Base-by-base conservation (phyloP, 352 stramenopile genomes). In the Globisporangium emineosum region DNA sequence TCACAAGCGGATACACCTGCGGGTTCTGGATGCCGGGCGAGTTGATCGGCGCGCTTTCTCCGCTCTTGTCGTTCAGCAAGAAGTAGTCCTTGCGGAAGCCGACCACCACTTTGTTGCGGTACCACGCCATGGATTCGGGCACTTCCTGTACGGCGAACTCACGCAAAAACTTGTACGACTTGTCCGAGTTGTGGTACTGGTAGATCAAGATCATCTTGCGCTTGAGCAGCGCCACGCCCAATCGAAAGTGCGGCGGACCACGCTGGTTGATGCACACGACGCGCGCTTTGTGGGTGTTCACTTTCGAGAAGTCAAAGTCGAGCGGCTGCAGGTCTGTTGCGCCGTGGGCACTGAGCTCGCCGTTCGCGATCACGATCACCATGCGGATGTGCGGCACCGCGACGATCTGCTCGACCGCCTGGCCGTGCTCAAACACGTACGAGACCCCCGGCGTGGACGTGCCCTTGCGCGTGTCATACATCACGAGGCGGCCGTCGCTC, bases 401-500 rank as follows among this genome's bases (percentile, higher is more conserved):
- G 25, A 96, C 64, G 53, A 96, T 69, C 68, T 96, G 85, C 70
- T 94, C 79, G 29, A 96, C 79, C 12, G 79, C 68, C 43, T 89
- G 77, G 21, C 83, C 81, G 64, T 96, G 87, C 29, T 75, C 56
- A 59, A 96, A 91, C 63, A 81, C 76, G 73, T 93, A 82, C 43
- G 80, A 85, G 35, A 79, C 78, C 19, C 78, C 78, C 8, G 75
- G 60, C 2, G 71, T 87, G 23, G 64, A 81, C 32, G 84, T 85
- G 53, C 86, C 87, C 49, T 93, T 96, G 62, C 87, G 85, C 50
- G 87, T 96, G 72, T 96, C 87, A 62, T 82, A 96, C 83, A 96
- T 92, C 58, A 93, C 83, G 40, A 96, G 75, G 0, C 83, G 85
- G 0, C 87, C 85, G 51, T 96, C 87, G 62, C 76, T 72, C 51